A percentile compares a stretch with the other conserved stretches of the same genome.
Conservation (phyloP, 208 protist species). For the Lotmaria passim region DNA sequence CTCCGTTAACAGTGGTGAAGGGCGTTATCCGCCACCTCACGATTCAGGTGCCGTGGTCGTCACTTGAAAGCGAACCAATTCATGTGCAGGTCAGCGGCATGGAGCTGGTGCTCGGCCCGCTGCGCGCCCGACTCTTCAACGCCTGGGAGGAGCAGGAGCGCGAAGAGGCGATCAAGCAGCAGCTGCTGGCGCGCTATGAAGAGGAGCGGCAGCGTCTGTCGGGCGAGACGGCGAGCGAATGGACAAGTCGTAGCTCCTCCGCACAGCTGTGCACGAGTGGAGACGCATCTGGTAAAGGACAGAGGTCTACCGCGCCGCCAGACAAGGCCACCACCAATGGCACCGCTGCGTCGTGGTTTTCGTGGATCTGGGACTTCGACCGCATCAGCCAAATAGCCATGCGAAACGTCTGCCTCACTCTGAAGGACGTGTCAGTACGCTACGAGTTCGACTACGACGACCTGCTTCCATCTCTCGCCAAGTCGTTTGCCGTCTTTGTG, state of each 20-base stretch:
- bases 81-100: constrained; percentile 69
- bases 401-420: constrained; percentile 53
- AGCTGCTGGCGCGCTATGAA: constrained; percentile 65
- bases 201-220: constrained; percentile 30
- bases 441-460: constrained; percentile 79
- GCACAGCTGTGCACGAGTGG: neutral
- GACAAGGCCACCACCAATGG: neutral
- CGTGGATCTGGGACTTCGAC: constrained; percentile 46
- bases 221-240: neutral
- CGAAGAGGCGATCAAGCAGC: constrained; percentile 58
- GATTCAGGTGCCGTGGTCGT: constrained; percentile 81
- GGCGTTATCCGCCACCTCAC: constrained; percentile 67
- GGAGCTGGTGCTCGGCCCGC: constrained; percentile 72
- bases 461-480: constrained; percentile 54
- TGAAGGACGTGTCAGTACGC: constrained; percentile 54
- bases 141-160: constrained; percentile 62
- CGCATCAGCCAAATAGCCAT: constrained; percentile 54
- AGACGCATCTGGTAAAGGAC: neutral
- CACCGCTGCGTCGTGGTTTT: constrained; percentile 24
- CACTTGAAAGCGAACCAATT: constrained; percentile 68
- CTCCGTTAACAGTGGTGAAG: constrained; percentile 76
- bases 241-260: neutral
- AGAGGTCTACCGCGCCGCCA: neutral
- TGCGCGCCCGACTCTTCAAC: constrained; percentile 57
- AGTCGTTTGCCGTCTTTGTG: constrained; percentile 46